phyloP scores from a whole-genome alignment of 2,329 filamentous ascomycete species.

The Fusarium protoensiforme region DNA sequence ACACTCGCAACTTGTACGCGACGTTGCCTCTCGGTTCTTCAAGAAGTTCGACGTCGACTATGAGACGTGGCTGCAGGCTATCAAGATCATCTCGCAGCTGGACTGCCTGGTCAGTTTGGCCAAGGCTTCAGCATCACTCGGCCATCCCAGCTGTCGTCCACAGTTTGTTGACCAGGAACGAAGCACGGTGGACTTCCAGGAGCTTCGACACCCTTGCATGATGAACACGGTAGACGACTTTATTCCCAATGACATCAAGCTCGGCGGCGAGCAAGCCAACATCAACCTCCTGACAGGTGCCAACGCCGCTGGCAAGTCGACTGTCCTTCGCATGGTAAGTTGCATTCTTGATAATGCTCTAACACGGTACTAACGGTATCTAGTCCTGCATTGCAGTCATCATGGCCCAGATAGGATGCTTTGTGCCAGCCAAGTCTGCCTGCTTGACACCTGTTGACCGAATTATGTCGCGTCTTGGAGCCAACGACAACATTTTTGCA shows the following conservation, averaged over 20 bases:
- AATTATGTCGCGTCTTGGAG: slow-evolving; percentile 97
- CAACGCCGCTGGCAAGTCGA: slow-evolving; percentile 97
- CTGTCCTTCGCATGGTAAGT: slow-evolving; percentile 89
- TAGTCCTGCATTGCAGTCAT: slow-evolving; percentile 95
- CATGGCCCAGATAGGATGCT: slow-evolving; percentile 95
- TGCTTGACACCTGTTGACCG: slow-evolving; percentile 91
- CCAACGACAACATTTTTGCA: slow-evolving; percentile 99
- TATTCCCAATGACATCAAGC: slow-evolving; percentile 91
- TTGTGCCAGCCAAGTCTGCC: slow-evolving; percentile 85
- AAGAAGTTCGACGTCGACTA: slow-evolving; percentile 90
- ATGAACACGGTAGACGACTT: slow-evolving; percentile 90
- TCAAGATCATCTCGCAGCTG: slow-evolving; percentile 89
- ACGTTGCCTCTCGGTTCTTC: slow-evolving; percentile 86
- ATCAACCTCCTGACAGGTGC: slow-evolving; percentile 94
- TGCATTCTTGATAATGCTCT: background rate
- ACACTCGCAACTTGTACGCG: slow-evolving; percentile 89
- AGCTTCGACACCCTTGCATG: slow-evolving; percentile 96
- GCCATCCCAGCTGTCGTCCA: slow-evolving; percentile 88
- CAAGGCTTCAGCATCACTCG: slow-evolving; percentile 85
- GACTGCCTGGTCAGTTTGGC: slow-evolving; percentile 95
- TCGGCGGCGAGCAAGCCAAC: slow-evolving; percentile 84
- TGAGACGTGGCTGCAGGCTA: slow-evolving; percentile 85
- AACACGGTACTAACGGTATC: slow-evolving; percentile 31
- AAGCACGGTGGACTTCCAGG: slow-evolving; percentile 89
- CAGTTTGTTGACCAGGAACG: slow-evolving; percentile 87